Conservation (phyloP, 306 rosid species). For the Calophaca sinica region DNA sequence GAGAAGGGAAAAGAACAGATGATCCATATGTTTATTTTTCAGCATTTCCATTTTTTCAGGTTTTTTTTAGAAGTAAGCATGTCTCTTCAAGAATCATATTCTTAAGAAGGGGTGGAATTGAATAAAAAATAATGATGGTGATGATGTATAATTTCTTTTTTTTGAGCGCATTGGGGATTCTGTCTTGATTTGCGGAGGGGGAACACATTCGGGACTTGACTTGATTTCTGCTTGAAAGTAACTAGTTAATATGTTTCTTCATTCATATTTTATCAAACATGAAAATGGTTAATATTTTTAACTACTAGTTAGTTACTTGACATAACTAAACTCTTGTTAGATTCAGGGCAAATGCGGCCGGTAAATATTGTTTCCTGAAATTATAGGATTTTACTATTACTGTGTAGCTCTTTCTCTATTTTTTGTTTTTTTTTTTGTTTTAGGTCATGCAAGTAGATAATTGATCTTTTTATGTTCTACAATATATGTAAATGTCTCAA, state of each 20-base stretch:
- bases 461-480: neutral
- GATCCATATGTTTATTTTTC: constrained; percentile 29
- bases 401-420: neutral
- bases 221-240: constrained; percentile 27
- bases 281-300: too few species aligned
- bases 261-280: too few species aligned
- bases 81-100: neutral
- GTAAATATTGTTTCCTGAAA: too few species aligned
- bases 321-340: too few species aligned
- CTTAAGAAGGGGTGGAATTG: constrained; percentile 6
- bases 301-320: too few species aligned
- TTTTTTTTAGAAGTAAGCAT: neutral
- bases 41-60: constrained; percentile 20
- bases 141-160: neutral
- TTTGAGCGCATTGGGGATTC: constrained; percentile 1
- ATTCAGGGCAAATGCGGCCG: too few species aligned
- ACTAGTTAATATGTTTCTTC: constrained; percentile 2
- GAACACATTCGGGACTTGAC: neutral
- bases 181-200: neutral
- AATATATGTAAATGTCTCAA: constrained; percentile 38
- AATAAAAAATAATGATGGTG: neutral
- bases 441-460: neutral
- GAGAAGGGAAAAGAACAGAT: neutral
- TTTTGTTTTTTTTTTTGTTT: neutral
- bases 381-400: neutral